A percentile compares a stretch with the other conserved stretches of the same genome.
Conservation (phyloP, 495 filamentous ascomycete genomes). For the Hypoxylon intermedium region DNA sequence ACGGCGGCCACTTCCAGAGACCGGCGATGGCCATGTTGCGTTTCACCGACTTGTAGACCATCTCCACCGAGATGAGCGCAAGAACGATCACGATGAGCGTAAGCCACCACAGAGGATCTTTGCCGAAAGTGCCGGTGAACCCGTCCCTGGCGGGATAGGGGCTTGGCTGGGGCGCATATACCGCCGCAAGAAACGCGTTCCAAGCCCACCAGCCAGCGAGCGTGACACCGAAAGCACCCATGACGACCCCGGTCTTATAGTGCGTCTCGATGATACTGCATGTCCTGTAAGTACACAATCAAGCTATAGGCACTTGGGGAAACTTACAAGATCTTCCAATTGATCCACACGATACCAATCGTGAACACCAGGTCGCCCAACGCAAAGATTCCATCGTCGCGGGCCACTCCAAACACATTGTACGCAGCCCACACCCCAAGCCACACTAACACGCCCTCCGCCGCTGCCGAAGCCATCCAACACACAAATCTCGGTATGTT, state of each 20-base stretch:
- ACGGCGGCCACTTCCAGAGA: slow-evolving; percentile 45
- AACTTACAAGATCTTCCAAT: slow-evolving; percentile 74
- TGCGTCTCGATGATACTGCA: slow-evolving; percentile 74
- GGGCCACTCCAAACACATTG: slow-evolving; percentile 49
- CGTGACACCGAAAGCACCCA: slow-evolving; percentile 66
- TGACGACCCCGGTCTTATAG: slow-evolving; percentile 74
- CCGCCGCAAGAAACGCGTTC: slow-evolving; percentile 74
- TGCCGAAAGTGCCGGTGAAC: slow-evolving; percentile 71
- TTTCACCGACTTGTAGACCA: slow-evolving; percentile 46
- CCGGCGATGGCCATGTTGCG: slow-evolving; percentile 46
- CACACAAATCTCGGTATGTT: slow-evolving; percentile 76
- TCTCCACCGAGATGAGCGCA: slow-evolving; percentile 44
- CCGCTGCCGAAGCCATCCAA: slow-evolving; percentile 80
- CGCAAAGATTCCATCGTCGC: slow-evolving; percentile 70
- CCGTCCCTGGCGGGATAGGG: slow-evolving; percentile 73
- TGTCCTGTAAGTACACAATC: not conserved
- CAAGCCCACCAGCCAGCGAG: slow-evolving; percentile 64
- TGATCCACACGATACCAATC: slow-evolving; percentile 73
- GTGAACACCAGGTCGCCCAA: slow-evolving; percentile 78
- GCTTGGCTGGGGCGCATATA: slow-evolving; percentile 68
- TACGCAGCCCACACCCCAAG: slow-evolving; percentile 75
- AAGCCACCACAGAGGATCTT: slow-evolving; percentile 78
- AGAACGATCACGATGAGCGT: slow-evolving; percentile 60
- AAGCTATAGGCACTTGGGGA: not conserved
- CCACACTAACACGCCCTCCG: slow-evolving; percentile 78